These are phyloP conservation scores for Fragilariopsis cylindrus DNA, from an alignment of 108 stramenopile genomes.

Conservation along the genomic window DNA sequence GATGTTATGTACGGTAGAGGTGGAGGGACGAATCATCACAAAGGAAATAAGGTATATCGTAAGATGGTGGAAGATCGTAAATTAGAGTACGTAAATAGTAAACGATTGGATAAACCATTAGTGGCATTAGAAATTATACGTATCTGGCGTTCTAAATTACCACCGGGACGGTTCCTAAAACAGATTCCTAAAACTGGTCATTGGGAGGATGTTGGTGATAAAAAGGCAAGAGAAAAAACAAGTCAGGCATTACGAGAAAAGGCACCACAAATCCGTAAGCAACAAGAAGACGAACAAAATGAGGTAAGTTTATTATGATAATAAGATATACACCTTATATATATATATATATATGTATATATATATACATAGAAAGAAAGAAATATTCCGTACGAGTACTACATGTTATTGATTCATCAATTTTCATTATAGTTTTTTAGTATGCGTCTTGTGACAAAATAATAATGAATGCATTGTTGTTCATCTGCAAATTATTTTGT, in stretches of 20 bases:
- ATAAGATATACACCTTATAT: too few species aligned
- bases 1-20: conserved; percentile 87
- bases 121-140: conserved; percentile 83
- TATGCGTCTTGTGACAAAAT: too few species aligned
- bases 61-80: conserved; percentile 82
- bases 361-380: background rate
- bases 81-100: conserved; percentile 70
- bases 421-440: too few species aligned
- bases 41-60: conserved; percentile 83
- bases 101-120: conserved; percentile 81
- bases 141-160: conserved; percentile 67
- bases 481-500: background rate
- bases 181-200: conserved; percentile 69
- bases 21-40: conserved; percentile 86
- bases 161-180: conserved; percentile 86
- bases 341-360: background rate
- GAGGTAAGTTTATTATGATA: background rate
- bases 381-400: background rate
- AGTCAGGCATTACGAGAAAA: conserved; percentile 86
- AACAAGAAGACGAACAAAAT: conserved; percentile 55
- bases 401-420: too few species aligned
- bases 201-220: conserved; percentile 87
- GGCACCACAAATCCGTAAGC: conserved; percentile 64
- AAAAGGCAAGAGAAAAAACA: conserved; percentile 86
- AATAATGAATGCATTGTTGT: too few species aligned